Percentiles rank a stretch among this genome's conserved stretches.
Evolutionary conservation across 257 asterid species (phyloP).

Genomic region (Euphrasia confusa): DNA sequence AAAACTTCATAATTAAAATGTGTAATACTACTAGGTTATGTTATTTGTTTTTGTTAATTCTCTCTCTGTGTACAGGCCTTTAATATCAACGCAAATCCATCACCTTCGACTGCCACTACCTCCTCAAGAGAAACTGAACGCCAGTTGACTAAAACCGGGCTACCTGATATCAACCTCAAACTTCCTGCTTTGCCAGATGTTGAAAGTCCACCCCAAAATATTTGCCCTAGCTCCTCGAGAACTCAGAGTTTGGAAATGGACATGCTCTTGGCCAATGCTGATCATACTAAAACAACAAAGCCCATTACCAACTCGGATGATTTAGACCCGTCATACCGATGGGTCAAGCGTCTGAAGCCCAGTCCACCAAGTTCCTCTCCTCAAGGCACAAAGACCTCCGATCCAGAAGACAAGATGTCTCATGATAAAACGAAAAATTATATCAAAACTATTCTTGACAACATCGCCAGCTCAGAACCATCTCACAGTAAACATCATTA

Average conservation of each 20-base stretch:
- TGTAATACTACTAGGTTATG: no score
- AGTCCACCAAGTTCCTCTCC: slow-evolving; percentile 31
- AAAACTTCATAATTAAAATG: not conserved
- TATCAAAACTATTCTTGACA: slow-evolving; percentile 21
- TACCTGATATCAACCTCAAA: slow-evolving; percentile 44
- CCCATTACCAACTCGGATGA: slow-evolving; percentile 8
- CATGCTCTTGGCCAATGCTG: slow-evolving; percentile 39
- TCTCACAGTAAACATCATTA: slow-evolving; percentile 5
- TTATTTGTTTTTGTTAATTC: not conserved
- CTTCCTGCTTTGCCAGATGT: slow-evolving; percentile 28
- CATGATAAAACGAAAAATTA: slow-evolving; percentile 28
- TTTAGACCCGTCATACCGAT: slow-evolving; percentile 46
- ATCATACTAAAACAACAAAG: slow-evolving; percentile 39
- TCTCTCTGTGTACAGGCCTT: slow-evolving; percentile 25
- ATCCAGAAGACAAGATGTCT: not conserved
- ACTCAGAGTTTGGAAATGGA: slow-evolving; percentile 83
- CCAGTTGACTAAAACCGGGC: slow-evolving; percentile 15
- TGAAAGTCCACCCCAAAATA: slow-evolving; percentile 31
- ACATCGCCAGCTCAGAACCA: slow-evolving; percentile 10
- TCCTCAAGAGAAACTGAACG: slow-evolving; percentile 27
- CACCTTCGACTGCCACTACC: slow-evolving; percentile 14
- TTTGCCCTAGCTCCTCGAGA: slow-evolving; percentile 49
- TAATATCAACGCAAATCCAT: slow-evolving; percentile 12
- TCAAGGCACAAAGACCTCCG: no score
- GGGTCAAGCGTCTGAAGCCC: slow-evolving; percentile 49